Base-by-base conservation (phyloP, 257 asterid species). In the Przewalskia tangutica region DNA sequence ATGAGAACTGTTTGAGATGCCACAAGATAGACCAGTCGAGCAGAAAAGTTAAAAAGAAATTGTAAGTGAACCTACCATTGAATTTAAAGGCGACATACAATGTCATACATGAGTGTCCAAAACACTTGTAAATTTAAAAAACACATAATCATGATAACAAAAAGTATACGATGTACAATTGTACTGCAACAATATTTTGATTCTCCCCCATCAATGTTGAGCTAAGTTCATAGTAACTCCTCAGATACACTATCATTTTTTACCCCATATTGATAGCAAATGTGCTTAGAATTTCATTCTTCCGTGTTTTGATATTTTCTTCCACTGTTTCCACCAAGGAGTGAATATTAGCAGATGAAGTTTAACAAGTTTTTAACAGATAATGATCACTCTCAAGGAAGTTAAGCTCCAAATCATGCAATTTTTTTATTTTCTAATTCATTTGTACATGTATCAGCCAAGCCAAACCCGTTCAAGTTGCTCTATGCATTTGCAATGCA, bases 401-500 rank as follows among this genome's bases (percentile, higher is more conserved):
- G 53, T 17, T 55, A 16, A 17, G 62, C 62, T 55, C 62, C 23
- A 55, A 55, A 55, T 6, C 9, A 55, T 17, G 62, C 62, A 55
- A 55, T 55, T 14, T 14, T n/a, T 17, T 55, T 55, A 14, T 6
- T 20, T 59, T 38, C 77, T 38, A 40, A 38, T 38, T 67, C 51
- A 67, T 67, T 16, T 38, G 53, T 38, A 4, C 53, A 10, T 1
- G 38, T 38, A 38, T 40, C n/a, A n/a, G n/a, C n/a, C n/a, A n/a
- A 88, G 86, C 99, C 98, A 88, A 95, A 91, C 86, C 95, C 97
- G 64, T 94, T 87, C 89, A 92, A 89, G 81, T 82, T 95, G 84
- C 95, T 16, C 8, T 67, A 38, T 18, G 34, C 38, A 42, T 2
- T 32, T 32, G 9, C 3, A 64, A 64, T 90, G 95, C 94, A 89